Base-by-base conservation (phyloP, 352 stramenopile species). In the Globisporangium megalacanthum region DNA sequence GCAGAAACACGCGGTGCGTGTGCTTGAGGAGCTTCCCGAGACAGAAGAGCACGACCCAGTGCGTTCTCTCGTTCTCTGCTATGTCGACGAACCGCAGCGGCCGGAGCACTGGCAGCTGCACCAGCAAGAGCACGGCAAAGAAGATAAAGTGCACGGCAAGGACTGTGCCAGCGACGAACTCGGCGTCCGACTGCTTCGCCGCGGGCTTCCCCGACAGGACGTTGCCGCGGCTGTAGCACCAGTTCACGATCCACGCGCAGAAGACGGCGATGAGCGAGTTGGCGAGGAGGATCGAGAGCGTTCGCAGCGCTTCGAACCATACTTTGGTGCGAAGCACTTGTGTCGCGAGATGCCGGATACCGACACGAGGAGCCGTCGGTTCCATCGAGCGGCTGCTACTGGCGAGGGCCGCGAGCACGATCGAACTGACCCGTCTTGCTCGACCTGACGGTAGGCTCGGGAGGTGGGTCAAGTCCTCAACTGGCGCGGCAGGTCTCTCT, bases 211-310 rank as follows among this genome's bases (percentile, higher is more conserved):
- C 41, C 3, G 66, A 44, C 37, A 77, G 68, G 8, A 61, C 19
- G 49, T 72, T 74, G 19, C 66, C 66, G 17, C 60, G 20, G 44
- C 64, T 71, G 54, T 63, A 66, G 9, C 39, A 53, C 33, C 55
- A 54, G n/a, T 60, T 74, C 20, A 64, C 48, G 17, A 64, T 20
- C 37, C 42, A 64, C 1, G 58, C 54, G 25, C 57, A 63, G 6
- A 62, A 11, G 45, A 68, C 51, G 25, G 62, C 62, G 11, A 61
- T 8, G 6, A 63, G 3, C 0, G 56, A 50, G 46, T 77, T 77
- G 31, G 48, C 60, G 17, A 72, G 37, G 4, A 77, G 37, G 4
- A 61, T 51, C 37, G 49, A 61, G 17, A 56, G 54, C 54, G 60
- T 29, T 39, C 52, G 51, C 6, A 64, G 31, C 36, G 63, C 19